These are phyloP conservation scores for Tinospora cordifolia DNA, from an alignment of 164 flowering plant species.

Conservation along the genomic window DNA sequence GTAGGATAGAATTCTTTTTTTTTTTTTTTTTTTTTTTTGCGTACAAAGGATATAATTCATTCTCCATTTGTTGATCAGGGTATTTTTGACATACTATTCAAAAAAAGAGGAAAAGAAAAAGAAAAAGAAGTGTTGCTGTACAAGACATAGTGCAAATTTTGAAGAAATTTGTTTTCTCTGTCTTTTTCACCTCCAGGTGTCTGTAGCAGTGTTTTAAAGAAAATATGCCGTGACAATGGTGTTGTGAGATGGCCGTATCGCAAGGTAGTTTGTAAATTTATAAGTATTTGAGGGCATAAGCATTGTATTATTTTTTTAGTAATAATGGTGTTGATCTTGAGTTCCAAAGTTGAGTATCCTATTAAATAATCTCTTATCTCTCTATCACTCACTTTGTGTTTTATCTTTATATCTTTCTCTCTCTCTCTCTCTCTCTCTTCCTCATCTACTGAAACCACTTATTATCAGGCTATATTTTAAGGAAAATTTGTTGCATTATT, in stretches of 20 bases:
- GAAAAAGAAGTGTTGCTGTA: neutral
- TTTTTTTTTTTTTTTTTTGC: neutral
- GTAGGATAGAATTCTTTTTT: neutral
- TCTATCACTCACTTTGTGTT: too few species aligned
- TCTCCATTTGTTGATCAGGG: neutral
- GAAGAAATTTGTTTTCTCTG: neutral
- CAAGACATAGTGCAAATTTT: neutral
- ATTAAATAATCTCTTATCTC: neutral
- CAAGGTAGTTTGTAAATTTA: constrained; percentile 25
- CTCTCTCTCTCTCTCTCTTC: too few species aligned
- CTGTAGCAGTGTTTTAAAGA: constrained; percentile 40
- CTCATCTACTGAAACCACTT: too few species aligned
- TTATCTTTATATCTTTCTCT: too few species aligned
- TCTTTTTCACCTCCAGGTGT: constrained; percentile 31
- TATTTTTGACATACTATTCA: neutral
- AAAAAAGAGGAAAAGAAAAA: neutral
- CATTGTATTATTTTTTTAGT: neutral
- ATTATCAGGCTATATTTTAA: too few species aligned
- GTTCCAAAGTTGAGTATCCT: neutral
- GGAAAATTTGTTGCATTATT: too few species aligned
- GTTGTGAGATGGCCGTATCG: constrained; percentile 55
- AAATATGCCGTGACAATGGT: constrained; percentile 49
- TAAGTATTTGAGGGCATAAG: neutral
- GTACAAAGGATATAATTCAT: neutral
- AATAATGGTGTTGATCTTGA: neutral